These are phyloP conservation scores for Exophiala aquamarina DNA, from an alignment of 2,329 filamentous ascomycete genomes.

Conservation along the genomic window DNA sequence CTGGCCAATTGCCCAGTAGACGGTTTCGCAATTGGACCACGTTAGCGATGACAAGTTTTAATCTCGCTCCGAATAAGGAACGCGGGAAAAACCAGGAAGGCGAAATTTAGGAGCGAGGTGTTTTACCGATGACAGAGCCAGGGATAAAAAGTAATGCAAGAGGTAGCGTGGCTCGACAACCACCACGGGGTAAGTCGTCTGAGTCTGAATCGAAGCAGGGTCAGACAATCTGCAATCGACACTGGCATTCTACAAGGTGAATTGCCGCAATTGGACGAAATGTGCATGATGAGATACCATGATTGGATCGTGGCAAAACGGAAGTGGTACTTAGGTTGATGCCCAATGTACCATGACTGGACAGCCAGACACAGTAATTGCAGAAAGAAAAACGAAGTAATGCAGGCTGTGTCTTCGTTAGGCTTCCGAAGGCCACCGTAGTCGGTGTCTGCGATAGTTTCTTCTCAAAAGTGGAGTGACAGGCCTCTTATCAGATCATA, in stretches of 20 bases:
- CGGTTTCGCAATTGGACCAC: constrained; percentile 23
- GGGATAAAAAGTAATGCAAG: constrained; percentile 12
- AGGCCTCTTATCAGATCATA: neutral
- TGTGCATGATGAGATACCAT: constrained; percentile 6
- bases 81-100: neutral
- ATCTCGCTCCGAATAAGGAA: constrained; percentile 1
- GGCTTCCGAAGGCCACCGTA: neutral
- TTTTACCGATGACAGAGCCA: constrained; percentile 8
- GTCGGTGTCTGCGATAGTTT: constrained; percentile 1
- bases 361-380: constrained; percentile 6
- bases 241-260: constrained; percentile 16
- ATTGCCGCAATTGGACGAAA: constrained; percentile 19
- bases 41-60: constrained; percentile 15
- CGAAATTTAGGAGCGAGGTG: neutral
- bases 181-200: constrained; percentile 12
- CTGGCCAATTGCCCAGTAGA: constrained; percentile 7
- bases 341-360: constrained; percentile 19
- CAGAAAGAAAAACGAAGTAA: constrained; percentile 7
- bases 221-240: constrained; percentile 22
- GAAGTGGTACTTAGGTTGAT: constrained; percentile 19
- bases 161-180: constrained; percentile 10
- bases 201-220: too few relatives aligned
- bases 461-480: constrained; percentile 7
- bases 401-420: too few relatives aligned
- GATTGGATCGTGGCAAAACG: constrained; percentile 21